Conservation (phyloP, 2,329 filamentous ascomycete genomes). For the Exophiala xenobiotica region DNA sequence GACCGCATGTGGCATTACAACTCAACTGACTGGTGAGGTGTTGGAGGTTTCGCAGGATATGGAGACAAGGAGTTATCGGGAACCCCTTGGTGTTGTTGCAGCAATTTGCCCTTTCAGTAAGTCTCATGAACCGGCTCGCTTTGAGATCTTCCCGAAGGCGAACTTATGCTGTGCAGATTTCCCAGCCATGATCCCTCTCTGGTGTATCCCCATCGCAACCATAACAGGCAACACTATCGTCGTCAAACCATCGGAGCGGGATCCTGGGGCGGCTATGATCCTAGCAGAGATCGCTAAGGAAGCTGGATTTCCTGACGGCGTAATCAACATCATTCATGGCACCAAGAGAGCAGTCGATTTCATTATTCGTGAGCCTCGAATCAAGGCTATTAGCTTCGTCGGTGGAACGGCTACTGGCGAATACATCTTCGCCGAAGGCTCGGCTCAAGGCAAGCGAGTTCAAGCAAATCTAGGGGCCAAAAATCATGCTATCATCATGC, state of each 20-base stretch:
- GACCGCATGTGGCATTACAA: conserved; percentile 31
- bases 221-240: conserved; percentile 73
- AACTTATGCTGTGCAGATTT: no score
- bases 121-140: no score
- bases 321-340: conserved; percentile 55
- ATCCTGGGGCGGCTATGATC: conserved; percentile 55
- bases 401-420: conserved; percentile 59
- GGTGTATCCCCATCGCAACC: conserved; percentile 65
- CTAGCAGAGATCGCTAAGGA: conserved; percentile 51
- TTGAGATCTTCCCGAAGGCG: no score
- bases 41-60: background rate
- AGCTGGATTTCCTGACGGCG: conserved; percentile 58
- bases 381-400: conserved; percentile 60
- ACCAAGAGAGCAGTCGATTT: conserved; percentile 41
- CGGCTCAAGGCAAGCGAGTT: conserved; percentile 61
- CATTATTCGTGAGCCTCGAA: conserved; percentile 55
- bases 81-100: conserved; percentile 66
- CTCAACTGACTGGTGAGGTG: conserved; percentile 30
- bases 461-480: conserved; percentile 64
- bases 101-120: conserved; percentile 71
- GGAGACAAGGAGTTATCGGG: conserved; percentile 50
- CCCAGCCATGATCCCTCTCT: conserved; percentile 63
- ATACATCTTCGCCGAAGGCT: conserved; percentile 58
- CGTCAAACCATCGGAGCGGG: conserved; percentile 68
- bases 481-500: conserved; percentile 45